Base-by-base conservation (phyloP, 2,329 filamentous ascomycete genomes). In the Ascochyta fabae region DNA sequence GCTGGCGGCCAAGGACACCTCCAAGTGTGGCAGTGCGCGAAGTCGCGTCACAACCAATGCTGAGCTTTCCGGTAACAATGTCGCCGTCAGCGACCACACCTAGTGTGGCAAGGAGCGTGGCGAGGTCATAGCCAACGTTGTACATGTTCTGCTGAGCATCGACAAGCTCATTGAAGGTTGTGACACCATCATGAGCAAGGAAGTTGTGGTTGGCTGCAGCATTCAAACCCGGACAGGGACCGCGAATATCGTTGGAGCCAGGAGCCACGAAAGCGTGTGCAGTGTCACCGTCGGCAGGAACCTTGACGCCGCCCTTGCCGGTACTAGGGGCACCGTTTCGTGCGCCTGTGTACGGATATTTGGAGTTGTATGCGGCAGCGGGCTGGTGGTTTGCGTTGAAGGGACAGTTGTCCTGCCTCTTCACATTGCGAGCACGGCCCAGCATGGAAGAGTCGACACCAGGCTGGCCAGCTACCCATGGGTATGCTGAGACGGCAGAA, bases 81-180 rank as follows among this genome's bases (percentile, higher is more conserved):
- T 80, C 78, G 19, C 78, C 78, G 45, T 78, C 77, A 4, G 75
- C 60, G 12, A 67, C 67, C 6, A 80, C 68, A 48, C 76, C 77
- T 7, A 78, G 70, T 7, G 72, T 63, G 3, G 78, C 77, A 10
- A 80, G 71, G 12, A 78, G 61, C 26, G 69, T 67, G 8, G 78
- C 73, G 23, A 79, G 68, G 54, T 79, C 77, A 46, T 76, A 79
- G 43, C 70, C 76, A 22, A 80, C 73, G 34, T 80, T 80, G 68
- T 79, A 80, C 24, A 80, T 53, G 44, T 80, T 79, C 61, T 80
- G 77, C 42, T 79, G 75, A 29, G 77, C 77, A 56, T 78, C 76
- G 42, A 80, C 76, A n/a, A 80, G 71, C 61, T 80, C 77, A 39
- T 67, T 72, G 68, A 74, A 78, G 26, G 69, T 79, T 12, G 70